Conservation (phyloP, 768 basidiomycete species). For the Hortiboletus flavorubellus region DNA sequence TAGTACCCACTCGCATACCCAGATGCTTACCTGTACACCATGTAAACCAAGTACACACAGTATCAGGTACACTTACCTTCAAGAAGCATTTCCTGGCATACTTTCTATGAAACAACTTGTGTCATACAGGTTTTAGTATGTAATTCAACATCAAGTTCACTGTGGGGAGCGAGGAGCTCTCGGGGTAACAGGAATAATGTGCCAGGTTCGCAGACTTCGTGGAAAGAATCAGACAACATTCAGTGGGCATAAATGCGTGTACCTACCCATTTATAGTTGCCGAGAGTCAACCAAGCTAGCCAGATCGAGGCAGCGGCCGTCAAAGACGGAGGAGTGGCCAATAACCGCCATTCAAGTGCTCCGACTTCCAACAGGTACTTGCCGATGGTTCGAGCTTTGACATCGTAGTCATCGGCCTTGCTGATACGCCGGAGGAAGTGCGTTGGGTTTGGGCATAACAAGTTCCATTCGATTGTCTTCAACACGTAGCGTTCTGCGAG, state of each 20-base stretch:
- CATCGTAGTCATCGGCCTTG: constrained; percentile 91
- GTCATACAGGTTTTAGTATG: constrained; percentile 28
- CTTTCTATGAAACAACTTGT: constrained; percentile 71
- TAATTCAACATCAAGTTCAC: constrained; percentile 28
- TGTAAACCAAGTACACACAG: neutral
- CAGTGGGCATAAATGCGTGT: neutral
- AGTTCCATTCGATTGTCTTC: constrained; percentile 80
- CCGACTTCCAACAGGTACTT: too few relatives aligned
- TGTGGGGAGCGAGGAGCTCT: constrained; percentile 75
- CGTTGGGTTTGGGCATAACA: constrained; percentile 85
- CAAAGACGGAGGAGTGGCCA: too few relatives aligned
- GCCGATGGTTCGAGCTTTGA: constrained; percentile 51
- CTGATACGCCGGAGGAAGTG: constrained; percentile 85
- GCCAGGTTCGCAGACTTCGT: constrained; percentile 75
- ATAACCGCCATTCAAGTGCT: too few relatives aligned
- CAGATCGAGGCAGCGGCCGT: too few relatives aligned
- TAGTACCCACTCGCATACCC: constrained; percentile 64
- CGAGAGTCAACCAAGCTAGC: too few relatives aligned
- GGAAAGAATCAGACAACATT: constrained; percentile 11
- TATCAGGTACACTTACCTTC: too few relatives aligned
- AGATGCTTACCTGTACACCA: constrained; percentile 43
- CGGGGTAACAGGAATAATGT: constrained; percentile 84
- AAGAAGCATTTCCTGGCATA: too few relatives aligned
- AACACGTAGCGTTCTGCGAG: constrained; percentile 88
- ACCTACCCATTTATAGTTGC: too few relatives aligned